phyloP scores from a whole-genome alignment of 352 stramenopile genomes.

The Pythium insidiosum region DNA sequence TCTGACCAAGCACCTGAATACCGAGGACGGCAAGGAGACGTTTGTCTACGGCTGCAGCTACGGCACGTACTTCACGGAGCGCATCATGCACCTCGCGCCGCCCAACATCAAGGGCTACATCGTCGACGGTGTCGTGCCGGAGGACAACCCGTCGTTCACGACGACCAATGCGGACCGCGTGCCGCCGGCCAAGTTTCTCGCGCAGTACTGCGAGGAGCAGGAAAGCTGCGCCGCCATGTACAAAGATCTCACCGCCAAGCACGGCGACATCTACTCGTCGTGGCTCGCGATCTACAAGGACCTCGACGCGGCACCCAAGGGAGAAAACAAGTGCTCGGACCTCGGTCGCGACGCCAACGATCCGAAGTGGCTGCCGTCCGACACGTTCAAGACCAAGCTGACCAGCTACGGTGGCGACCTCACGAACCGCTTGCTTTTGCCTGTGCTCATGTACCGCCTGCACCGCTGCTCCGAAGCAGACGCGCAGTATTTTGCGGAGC shows the following conservation, averaged over 20 bases:
- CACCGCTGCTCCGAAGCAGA: slow-evolving; percentile 25
- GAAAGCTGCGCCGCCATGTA: slow-evolving; percentile 19
- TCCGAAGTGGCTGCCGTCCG: no score
- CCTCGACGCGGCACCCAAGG: no score
- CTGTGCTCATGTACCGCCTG: slow-evolving; percentile 22
- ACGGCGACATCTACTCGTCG: slow-evolving; percentile 20
- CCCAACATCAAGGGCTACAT: slow-evolving; percentile 33
- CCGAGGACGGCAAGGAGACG: no score
- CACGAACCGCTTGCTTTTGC: slow-evolving; percentile 16
- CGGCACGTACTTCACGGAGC: no score
- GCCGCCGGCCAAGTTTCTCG: slow-evolving; percentile 12
- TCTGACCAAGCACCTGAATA: slow-evolving; percentile 7
- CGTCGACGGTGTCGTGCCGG: slow-evolving; percentile 30
- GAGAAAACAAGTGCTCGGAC: no score
- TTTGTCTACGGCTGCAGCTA: slow-evolving; percentile 54
- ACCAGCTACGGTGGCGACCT: slow-evolving; percentile 20
- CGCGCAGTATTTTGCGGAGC: no score
- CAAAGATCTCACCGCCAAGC: slow-evolving; percentile 17
- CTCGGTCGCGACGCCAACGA: no score
- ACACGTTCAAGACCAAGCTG: no score
- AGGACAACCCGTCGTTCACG: slow-evolving; percentile 16
- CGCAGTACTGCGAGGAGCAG: slow-evolving; percentile 14
- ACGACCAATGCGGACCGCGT: slow-evolving; percentile 25
- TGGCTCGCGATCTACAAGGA: no score
- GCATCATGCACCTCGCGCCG: slow-evolving; percentile 37